A percentile compares a stretch with the other conserved stretches of the same genome.
phyloP scores from a whole-genome alignment of 768 basidiomycete species.

The Amanita pseudoporphyria region DNA sequence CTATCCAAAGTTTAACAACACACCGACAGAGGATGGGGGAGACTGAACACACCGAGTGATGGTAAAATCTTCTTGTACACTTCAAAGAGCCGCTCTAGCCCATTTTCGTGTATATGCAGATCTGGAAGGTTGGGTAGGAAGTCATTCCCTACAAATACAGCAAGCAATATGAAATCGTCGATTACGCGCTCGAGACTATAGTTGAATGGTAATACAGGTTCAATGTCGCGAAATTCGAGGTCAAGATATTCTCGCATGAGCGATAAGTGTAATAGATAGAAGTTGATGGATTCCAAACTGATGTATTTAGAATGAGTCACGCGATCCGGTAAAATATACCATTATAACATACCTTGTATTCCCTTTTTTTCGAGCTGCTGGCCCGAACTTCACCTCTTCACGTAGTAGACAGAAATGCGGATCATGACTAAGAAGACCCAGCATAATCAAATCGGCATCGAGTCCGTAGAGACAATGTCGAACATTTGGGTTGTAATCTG shows the following conservation, averaged over 20 bases:
- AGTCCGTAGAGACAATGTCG: constrained; percentile 98
- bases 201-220: constrained; percentile 56
- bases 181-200: constrained; percentile 93
- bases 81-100: constrained; percentile 84
- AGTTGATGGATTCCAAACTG: constrained; percentile 72
- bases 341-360: constrained; percentile 31
- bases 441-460: constrained; percentile 97
- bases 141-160: constrained; percentile 97
- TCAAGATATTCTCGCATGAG: constrained; percentile 96
- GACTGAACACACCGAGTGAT: constrained; percentile 40
- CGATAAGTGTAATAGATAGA: constrained; percentile 91
- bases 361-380: constrained; percentile 62
- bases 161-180: constrained; percentile 95
- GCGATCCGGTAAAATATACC: constrained; percentile 15
- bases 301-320: background rate
- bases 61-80: constrained; percentile 93
- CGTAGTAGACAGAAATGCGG: constrained; percentile 96
- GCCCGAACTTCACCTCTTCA: constrained; percentile 98
- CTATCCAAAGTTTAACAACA: constrained; percentile 24
- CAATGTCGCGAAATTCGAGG: constrained; percentile 80
- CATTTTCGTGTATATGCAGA: constrained; percentile 96
- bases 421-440: constrained; percentile 93
- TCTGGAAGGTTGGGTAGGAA: constrained; percentile 95
- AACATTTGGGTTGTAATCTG: constrained; percentile 91
- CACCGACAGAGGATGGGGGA: background rate